Evolutionary conservation across 768 basidiomycete species (phyloP).

Genomic region (Suillus cothurnatus): DNA sequence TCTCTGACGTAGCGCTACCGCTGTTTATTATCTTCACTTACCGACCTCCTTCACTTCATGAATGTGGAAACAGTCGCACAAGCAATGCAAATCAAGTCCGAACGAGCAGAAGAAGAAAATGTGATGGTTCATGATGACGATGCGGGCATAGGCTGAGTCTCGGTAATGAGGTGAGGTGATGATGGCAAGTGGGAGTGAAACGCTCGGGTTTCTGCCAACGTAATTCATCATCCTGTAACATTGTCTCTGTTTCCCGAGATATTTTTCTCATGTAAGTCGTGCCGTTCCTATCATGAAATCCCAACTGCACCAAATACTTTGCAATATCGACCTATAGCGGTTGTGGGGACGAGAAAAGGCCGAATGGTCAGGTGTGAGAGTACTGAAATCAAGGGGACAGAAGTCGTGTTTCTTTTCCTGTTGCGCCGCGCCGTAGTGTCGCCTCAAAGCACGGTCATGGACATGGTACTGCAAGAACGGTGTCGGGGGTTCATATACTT

Average conservation of each 20-base stretch:
- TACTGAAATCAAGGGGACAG: background rate
- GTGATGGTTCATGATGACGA: background rate
- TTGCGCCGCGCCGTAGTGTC: too few species aligned
- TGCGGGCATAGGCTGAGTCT: background rate
- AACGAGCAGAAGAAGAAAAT: background rate
- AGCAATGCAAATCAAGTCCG: background rate
- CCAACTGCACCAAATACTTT: background rate
- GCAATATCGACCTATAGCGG: background rate
- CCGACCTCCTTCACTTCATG: background rate
- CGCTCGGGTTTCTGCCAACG: background rate
- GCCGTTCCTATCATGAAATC: too few species aligned
- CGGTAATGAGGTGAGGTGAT: background rate
- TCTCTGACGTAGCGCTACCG: background rate
- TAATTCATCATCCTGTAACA: too few species aligned
- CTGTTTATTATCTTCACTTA: background rate
- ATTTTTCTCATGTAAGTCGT: too few species aligned
- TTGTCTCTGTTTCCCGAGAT: too few species aligned
- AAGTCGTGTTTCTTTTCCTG: too few species aligned
- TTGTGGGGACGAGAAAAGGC: background rate
- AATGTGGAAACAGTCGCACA: background rate
- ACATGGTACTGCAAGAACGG: too few species aligned
- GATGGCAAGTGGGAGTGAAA: background rate
- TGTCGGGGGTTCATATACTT: too few species aligned
- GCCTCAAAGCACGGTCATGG: too few species aligned
- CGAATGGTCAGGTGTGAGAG: background rate